Evolutionary conservation across 202 grass and related monocot genomes (phyloP), one percentile per base, ranked within the genome.

Genomic region (Alloteropsis angusta): DNA sequence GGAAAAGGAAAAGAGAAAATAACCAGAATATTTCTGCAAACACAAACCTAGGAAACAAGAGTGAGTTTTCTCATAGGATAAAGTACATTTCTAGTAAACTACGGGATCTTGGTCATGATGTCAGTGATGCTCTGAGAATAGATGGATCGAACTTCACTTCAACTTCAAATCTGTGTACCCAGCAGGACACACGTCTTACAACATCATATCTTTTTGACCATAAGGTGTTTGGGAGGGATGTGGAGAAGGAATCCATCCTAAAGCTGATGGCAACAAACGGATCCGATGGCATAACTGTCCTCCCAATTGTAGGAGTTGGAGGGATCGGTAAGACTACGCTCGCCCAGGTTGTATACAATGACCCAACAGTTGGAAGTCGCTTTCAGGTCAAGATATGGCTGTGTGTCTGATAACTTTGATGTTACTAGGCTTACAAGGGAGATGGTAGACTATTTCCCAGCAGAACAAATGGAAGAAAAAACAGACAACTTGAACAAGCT

Each of bases 321-420:
- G 90, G 90, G 17, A 70, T 81, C 67, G 90, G 90, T 9, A 93
- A 93, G 65, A 93, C 91, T 0, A 52, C 65, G 18, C 57, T 90
- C 15, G 75, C 79, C 43, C 57, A 65, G 84, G 16, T 74, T 17
- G 39, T 93, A 17, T 90, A 81, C 22, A 19, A 78, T 39, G 53
- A 84, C 42, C 50, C 47, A 19, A 48, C 6, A 26, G 60, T 86
- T 17, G 23, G 65, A 68, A 30, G 38, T 12, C 69, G 80, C 1
- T 90, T 84, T 85, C 57, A 86, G 18, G 12, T 39, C 6, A 53
- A 18, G 48, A 78, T 86, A 9, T 93, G 91, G 88, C 34, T 88
- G 82, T 60, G 82, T 90, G 5, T 78, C 79, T 17, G 14, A 14
- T 10, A 64, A 49, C 5, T 80, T 88, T 3, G 71, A 87, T 0